phyloP scores from a whole-genome alignment of 176 grass and related monocot species.

The Miscanthus lutarioriparius region DNA sequence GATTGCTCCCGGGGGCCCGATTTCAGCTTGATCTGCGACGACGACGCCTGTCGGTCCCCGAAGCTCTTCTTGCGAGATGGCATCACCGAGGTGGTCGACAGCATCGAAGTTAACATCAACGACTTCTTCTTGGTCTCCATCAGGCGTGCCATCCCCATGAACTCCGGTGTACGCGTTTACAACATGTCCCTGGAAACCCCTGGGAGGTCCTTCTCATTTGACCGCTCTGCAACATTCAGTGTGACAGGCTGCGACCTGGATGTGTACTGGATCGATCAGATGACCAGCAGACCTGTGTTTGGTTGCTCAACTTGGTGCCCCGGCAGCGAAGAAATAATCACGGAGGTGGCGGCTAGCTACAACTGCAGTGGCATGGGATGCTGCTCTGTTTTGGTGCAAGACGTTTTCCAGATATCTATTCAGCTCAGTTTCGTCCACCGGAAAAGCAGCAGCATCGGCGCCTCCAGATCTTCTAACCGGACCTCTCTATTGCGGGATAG shows the following conservation, averaged over 20 bases:
- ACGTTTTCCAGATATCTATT: no score
- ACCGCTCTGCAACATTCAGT: accelerated
- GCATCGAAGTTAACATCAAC: background rate
- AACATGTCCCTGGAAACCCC: background rate
- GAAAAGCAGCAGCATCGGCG: background rate
- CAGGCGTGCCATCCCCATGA: background rate
- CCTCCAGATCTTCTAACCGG: no score
- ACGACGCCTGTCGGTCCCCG: background rate
- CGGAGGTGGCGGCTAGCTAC: background rate
- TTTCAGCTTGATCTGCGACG: background rate
- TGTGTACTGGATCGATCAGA: background rate
- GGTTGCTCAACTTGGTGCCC: background rate
- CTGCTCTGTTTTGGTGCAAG: background rate
- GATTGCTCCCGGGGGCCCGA: background rate
- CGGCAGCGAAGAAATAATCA: background rate
- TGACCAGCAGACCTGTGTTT: background rate
- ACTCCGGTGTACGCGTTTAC: background rate
- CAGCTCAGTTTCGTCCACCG: background rate
- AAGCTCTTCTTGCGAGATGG: background rate
- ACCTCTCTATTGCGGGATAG: background rate
- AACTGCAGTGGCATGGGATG: background rate
- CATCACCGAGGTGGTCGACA: background rate
- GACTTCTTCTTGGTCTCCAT: background rate
- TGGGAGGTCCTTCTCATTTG: background rate
- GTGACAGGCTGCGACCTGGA: background rate